Conservation (phyloP, 768 basidiomycete genomes). For the Lactarius pseudohatsudake region DNA sequence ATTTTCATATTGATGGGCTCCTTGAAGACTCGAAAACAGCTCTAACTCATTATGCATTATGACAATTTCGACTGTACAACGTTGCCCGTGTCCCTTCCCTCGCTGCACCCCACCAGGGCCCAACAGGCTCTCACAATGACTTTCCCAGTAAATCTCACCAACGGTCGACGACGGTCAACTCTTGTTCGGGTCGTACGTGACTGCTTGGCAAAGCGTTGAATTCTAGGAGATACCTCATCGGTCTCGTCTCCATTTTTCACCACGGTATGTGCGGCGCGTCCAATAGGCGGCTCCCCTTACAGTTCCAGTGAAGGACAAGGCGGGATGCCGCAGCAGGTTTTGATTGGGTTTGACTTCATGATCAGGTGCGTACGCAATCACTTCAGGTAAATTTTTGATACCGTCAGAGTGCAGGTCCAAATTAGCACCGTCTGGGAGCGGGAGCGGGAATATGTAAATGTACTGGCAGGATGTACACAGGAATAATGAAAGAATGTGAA, state of each 20-base stretch:
- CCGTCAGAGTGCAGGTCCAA: not conserved
- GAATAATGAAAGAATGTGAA: not conserved
- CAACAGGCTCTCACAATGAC: not conserved
- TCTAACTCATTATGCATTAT: no score
- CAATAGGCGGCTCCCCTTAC: not conserved
- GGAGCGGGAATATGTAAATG: not conserved
- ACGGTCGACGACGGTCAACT: not conserved
- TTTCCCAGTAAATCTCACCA: not conserved
- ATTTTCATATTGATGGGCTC: no score
- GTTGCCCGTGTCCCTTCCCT: not conserved
- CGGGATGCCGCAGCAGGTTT: not conserved
- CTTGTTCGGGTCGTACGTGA: not conserved
- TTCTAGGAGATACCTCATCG: not conserved
- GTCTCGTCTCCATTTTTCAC: not conserved
- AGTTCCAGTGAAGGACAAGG: not conserved
- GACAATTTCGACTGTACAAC: no score
- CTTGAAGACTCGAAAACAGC: no score
- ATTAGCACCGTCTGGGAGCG: not conserved
- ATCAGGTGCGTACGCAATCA: not conserved
- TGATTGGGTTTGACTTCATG: not conserved
- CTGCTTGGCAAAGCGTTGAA: not conserved
- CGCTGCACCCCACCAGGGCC: not conserved
- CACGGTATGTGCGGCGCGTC: not conserved
- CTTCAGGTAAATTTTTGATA: not conserved
- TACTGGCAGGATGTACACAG: not conserved